Conservation (phyloP, 2,329 filamentous ascomycete species). For the Apiospora saccharicola region DNA sequence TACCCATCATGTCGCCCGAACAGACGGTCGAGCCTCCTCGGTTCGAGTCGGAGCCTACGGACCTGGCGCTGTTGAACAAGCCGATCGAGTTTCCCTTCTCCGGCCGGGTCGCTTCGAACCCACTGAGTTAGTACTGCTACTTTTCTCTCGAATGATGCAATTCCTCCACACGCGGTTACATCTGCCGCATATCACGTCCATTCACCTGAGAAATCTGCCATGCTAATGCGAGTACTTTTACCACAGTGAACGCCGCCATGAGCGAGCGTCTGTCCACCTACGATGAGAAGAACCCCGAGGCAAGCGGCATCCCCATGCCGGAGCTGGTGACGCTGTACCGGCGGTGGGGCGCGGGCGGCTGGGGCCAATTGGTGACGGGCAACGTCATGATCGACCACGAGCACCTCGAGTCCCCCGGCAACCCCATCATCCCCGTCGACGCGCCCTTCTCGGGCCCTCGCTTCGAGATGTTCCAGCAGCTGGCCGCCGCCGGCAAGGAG, state of each 20-base stretch:
- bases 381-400: slow-evolving; percentile 71
- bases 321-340: slow-evolving; percentile 62
- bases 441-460: slow-evolving; percentile 58
- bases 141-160: too few species aligned
- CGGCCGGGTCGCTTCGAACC: slow-evolving; percentile 64
- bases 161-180: too few species aligned
- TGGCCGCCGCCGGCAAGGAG: slow-evolving; percentile 62
- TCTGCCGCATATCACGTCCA: too few species aligned
- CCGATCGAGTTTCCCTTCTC: slow-evolving; percentile 60
- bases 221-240: background rate
- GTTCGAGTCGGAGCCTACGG: slow-evolving; percentile 18
- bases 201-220: too few species aligned
- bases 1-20: slow-evolving; percentile 11
- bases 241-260: slow-evolving; percentile 68
- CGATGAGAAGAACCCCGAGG: slow-evolving; percentile 58
- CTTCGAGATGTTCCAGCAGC: slow-evolving; percentile 66
- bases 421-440: slow-evolving; percentile 64
- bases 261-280: slow-evolving; percentile 69
- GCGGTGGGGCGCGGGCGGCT: slow-evolving; percentile 65
- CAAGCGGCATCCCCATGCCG: slow-evolving; percentile 52
- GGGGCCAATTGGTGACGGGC: slow-evolving; percentile 66
- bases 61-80: slow-evolving; percentile 29
- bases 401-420: slow-evolving; percentile 62
- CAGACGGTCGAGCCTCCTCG: background rate
- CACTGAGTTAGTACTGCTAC: slow-evolving; percentile 50